phyloP scores from a whole-genome alignment of 179 eudicot genomes.

The Dionaea muscipula region DNA sequence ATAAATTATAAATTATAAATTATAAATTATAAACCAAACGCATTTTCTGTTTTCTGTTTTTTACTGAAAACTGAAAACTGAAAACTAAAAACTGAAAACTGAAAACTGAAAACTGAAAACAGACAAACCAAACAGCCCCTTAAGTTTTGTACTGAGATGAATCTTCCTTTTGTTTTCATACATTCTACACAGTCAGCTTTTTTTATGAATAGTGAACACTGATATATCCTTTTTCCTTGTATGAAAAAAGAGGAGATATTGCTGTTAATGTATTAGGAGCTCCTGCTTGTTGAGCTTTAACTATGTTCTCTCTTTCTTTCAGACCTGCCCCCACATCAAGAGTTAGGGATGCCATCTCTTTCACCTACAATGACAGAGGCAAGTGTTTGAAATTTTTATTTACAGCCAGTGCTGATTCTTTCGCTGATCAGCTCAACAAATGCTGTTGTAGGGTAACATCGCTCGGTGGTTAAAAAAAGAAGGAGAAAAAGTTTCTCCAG shows the following conservation, averaged over 20 bases:
- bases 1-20: background rate
- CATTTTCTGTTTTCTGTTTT: no score
- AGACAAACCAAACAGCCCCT: no score
- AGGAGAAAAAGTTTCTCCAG: conserved; percentile 78
- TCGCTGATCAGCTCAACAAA: background rate
- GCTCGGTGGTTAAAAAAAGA: conserved; percentile 96
- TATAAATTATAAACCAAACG: background rate
- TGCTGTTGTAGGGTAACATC: conserved; percentile 68
- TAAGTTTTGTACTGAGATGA: no score
- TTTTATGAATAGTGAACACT: no score
- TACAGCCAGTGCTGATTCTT: background rate
- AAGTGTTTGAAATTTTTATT: conserved; percentile 10
- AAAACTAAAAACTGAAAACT: no score
- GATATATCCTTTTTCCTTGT: background rate
- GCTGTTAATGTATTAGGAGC: background rate
- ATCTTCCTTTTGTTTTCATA: background rate
- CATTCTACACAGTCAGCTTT: background rate
- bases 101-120: no score
- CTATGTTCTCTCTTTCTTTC: conserved; percentile 14
- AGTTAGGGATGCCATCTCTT: conserved; percentile 96
- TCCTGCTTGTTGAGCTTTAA: background rate
- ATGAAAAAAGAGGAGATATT: background rate
- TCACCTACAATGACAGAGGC: conserved; percentile 99
- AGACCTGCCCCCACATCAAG: conserved; percentile 93
- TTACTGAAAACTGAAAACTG: background rate